Base-by-base conservation (phyloP, 306 rosid genomes). In the Delonix regia region DNA sequence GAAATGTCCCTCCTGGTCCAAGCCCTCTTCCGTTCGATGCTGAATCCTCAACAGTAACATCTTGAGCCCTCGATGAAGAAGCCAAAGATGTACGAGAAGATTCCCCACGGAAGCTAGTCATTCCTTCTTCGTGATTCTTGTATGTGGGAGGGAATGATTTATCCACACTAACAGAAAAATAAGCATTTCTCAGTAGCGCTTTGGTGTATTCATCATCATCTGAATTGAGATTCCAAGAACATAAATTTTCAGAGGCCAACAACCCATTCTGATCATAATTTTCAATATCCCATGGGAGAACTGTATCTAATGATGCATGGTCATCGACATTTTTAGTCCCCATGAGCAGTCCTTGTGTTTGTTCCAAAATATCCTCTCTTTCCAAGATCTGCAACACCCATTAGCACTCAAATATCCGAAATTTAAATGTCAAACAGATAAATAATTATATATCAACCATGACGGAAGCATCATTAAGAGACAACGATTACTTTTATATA, bases 301-400 rank as follows among this genome's bases (percentile, higher is more conserved):
- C 57, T 36, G 36, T 78, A 75, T 73, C 81, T 73, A 51, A 82
- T 56, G 71, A 68, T 11, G 55, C 62, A 6, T 66, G 67, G 64
- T 68, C 59, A 41, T 33, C 78, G 62, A 66, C 62, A 73, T 66
- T 81, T 24, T 87, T 75, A 66, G 74, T 80, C 74, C 78, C 88
- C 27, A 52, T 61, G 61, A 94, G 82, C 49, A 87, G 33, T 67
- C 86, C 84, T 72, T 78, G 88, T 70, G 93, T 83, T 70, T 88
- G 87, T 28, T 84, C 87, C 78, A 90, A 69, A 77, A 90, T 81
- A 12, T 84, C 88, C 24, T 70, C 22, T 33, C 74, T 79, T 85
- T 91, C 93, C 71, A 59, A 75, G 68, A 89, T 86, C 97, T 94
- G 87, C 73, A 82, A 59, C 68, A 75, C 78, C 52, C 80, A 34